Base-by-base conservation (phyloP, 2,329 filamentous ascomycete genomes). In the Penicillium sp. region DNA sequence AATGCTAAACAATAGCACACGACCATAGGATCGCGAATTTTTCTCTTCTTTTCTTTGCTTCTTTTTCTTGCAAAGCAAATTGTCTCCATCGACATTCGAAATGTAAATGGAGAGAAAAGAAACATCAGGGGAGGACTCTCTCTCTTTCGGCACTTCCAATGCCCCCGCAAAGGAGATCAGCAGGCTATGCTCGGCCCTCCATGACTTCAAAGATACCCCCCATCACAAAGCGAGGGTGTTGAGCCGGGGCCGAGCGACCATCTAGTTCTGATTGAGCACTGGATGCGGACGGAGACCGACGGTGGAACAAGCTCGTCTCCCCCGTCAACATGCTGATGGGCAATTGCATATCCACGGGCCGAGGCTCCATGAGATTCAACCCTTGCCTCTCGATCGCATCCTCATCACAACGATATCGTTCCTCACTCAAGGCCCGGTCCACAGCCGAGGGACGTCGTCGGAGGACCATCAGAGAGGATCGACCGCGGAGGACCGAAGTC, bases 181-280 rank as follows among this genome's bases (percentile, higher is more conserved):
- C 18, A 18, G 18, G 18, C 45, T 55, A 73, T 41, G 63, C 65
- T 24, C 56, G 53, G 9, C 68, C 70, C 50, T 74, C 72, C 70
- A 75, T 69, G 29, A 74, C 70, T 58, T 74, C 72, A 47, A 73
- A 70, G 32, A 75, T 75, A 7, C 72, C 72, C 12, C 72, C 72
- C 66, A 75, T 69, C 25, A 74, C 71, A 52, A 69, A 71, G 13
- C 63, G 57, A 13, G 68, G 68, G 52, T 63, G 63, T 34, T 50
- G 47, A 11, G 50, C 50, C 9, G 44, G 27, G 1, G 32, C 33
- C 12, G 41, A 35, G 11, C 32, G 41, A 5, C 5, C 34, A 35
- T 43, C 40, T 2, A 29, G 26, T n/a, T 43, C 40, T 2, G 40
- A 43, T 27, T 18, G 28, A 4, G n/a, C 18, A n/a, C 29, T 43